phyloP scores from a whole-genome alignment of 2,329 filamentous ascomycete species.

The Fusarium xyrophilum region DNA sequence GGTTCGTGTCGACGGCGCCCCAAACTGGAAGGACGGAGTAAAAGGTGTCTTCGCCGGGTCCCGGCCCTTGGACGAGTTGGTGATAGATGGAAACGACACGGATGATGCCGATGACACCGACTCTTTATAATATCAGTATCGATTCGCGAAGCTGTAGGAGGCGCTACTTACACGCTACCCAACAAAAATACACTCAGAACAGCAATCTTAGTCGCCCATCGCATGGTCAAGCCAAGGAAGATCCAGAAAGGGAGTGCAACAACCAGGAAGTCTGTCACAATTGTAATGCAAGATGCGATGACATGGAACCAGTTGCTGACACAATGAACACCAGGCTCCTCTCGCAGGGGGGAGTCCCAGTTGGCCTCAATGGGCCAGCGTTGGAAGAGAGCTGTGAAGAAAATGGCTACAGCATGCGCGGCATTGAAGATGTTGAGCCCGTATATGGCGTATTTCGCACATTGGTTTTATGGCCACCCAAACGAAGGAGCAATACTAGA shows the following conservation, averaged over 20 bases:
- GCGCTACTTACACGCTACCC: conserved; percentile 45
- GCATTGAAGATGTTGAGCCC: conserved; percentile 38
- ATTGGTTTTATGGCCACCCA: conserved; percentile 48
- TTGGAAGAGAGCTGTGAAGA: conserved; percentile 50
- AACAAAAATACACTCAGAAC: conserved; percentile 50
- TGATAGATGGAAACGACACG: conserved; percentile 43
- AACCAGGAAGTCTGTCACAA: conserved; percentile 51
- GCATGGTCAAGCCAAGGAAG: conserved; percentile 51
- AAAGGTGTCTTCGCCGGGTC: conserved; percentile 26
- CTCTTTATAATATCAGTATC: conserved; percentile 29
- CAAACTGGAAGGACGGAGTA: conserved; percentile 46
- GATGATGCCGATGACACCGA: conserved; percentile 45
- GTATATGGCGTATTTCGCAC: conserved; percentile 24
- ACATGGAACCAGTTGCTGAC: conserved; percentile 46
- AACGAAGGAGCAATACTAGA: conserved; percentile 53
- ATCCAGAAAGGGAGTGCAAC: conserved; percentile 51
- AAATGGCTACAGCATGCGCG: conserved; percentile 46
- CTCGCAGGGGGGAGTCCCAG: conserved; percentile 41
- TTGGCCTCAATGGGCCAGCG: conserved; percentile 47
- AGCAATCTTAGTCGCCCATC: conserved; percentile 47
- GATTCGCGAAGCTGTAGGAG: too few species aligned
- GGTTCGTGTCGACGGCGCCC: conserved; percentile 47
- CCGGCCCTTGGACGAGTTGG: conserved; percentile 37
- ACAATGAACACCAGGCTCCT: conserved; percentile 43
- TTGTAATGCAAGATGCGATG: conserved; percentile 47